Evolutionary conservation across 352 stramenopile species (phyloP).

Genomic region (Phytophthora sansomeana): DNA sequence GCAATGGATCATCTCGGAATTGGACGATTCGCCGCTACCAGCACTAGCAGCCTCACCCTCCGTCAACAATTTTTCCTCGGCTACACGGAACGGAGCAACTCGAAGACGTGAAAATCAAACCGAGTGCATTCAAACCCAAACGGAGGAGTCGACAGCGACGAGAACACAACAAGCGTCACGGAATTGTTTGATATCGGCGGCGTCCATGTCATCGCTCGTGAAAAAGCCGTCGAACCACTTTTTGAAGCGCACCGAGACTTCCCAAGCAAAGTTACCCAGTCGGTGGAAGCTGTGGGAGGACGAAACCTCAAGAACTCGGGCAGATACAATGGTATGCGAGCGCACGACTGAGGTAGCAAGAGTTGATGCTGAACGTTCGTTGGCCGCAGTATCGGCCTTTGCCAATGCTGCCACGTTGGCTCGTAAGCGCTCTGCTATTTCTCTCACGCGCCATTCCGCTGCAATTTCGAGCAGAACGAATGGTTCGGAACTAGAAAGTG

Average conservation of each 20-base stretch:
- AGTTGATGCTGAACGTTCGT: background rate
- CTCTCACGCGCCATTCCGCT: slow-evolving; percentile 57
- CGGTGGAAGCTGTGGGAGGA: slow-evolving; percentile 38
- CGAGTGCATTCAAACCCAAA: background rate
- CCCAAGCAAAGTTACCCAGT: slow-evolving; percentile 25
- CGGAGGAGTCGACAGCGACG: background rate
- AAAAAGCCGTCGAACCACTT: slow-evolving; percentile 23
- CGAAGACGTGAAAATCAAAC: slow-evolving; percentile 11
- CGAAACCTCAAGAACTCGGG: slow-evolving; percentile 12
- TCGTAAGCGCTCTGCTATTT: slow-evolving; percentile 61
- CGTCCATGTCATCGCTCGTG: slow-evolving; percentile 30
- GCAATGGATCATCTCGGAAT: slow-evolving; percentile 63
- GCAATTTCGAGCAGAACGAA: slow-evolving; percentile 32
- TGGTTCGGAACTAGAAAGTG: slow-evolving; percentile 17
- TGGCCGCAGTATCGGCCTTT: slow-evolving; percentile 64
- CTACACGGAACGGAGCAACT: slow-evolving; percentile 25
- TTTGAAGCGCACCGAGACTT: slow-evolving; percentile 9
- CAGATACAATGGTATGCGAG: slow-evolving; percentile 31
- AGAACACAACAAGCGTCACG: slow-evolving; percentile 8
- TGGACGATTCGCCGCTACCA: slow-evolving; percentile 48
- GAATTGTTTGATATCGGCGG: slow-evolving; percentile 28
- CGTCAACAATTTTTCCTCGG: slow-evolving; percentile 14
- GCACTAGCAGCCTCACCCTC: slow-evolving; percentile 17
- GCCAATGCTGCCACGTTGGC: slow-evolving; percentile 55
- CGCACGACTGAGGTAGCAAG: slow-evolving; percentile 5